Percentiles rank a stretch among this genome's conserved stretches.
phyloP scores from a whole-genome alignment of 2,329 filamentous ascomycete species.

The Beauveria australis region DNA sequence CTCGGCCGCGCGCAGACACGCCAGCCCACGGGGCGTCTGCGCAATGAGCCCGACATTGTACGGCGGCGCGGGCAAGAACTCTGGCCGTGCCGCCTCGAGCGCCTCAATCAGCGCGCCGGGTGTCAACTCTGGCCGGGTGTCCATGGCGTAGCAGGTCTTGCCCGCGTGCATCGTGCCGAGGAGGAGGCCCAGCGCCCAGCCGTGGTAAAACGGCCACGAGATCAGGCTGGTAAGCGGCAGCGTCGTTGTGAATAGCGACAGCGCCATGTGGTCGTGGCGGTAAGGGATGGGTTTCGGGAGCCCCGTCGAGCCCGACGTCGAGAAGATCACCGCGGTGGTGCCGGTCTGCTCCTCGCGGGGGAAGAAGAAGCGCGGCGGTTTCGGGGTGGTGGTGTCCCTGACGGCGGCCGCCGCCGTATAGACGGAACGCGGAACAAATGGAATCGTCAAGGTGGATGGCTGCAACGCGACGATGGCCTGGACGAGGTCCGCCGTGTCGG shows the following conservation, averaged over 20 bases:
- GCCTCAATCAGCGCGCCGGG: not conserved
- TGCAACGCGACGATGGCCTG: not conserved
- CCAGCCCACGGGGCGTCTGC: not conserved
- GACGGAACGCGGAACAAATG: not conserved
- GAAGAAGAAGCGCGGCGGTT: not conserved
- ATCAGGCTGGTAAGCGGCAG: not conserved
- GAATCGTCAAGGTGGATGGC: not conserved
- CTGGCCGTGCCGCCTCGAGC: not conserved
- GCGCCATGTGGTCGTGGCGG: not conserved
- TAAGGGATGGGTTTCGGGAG: constrained; percentile 1
- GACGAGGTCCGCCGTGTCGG: not conserved
- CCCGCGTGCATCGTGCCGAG: not conserved
- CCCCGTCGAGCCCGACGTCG: constrained; percentile 7
- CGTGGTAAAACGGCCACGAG: constrained; percentile 6
- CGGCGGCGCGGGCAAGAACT: not conserved
- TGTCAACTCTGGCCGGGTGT: not conserved
- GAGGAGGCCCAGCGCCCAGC: not conserved
- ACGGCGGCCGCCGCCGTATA: not conserved
- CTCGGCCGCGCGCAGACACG: not conserved
- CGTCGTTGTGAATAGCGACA: not conserved
- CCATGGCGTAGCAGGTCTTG: not conserved
- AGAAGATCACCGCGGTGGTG: not conserved
- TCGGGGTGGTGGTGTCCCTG: not conserved
- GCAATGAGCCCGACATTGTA: constrained; percentile 1
- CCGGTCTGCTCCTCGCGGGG: not conserved